Evolutionary conservation across 345 rosid genomes (phyloP), one percentile per base, ranked within the genome.

Genomic region (Leavenworthia alabamica): DNA sequence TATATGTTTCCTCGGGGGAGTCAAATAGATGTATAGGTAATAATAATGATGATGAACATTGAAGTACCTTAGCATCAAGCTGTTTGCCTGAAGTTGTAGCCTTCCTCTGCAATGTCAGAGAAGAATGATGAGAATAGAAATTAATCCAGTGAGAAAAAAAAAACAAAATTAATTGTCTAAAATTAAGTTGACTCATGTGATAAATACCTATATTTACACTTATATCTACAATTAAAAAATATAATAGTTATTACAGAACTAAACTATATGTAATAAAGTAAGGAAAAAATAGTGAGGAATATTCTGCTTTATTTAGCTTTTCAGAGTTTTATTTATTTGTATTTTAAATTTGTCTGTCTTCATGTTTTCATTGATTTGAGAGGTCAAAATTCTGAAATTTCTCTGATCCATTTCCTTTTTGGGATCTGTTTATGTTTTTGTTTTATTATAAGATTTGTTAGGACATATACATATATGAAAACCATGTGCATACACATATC

Each of bases 31-130:
- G 29, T 7, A 19, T n/a, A 51, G 19, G 27, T 53, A n/a, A n/a
- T n/a, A 55, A 22, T 55, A 54, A 66, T 24, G 33, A 44, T 46
- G 39, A 23, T 12, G 31, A 32, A 16, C 33, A n/a, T 32, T 72
- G 53, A 36, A 24, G 27, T 61, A 89, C 99, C 99, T 93, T 93
- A 29, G 99, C 94, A 75, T 93, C 99, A 65, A 82, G 91, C 12
- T 66, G 94, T 70, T 79, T 89, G 41, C 84, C 97, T 44, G 97
- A 87, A 67, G 86, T 74, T 68, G 85, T 78, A 62, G 82, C 93
- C 62, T 82, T 89, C 79, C 89, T 85, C 99, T 87, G 90, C 79
- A 70, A 7, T 54, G 68, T 66, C 63, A 67, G 68, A 66, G 62
- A 53, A 56, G 60, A 22, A 66, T 40, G 37, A 51, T 50, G 44